Evolutionary conservation across 192 early-diverging fungal genomes (phyloP), one percentile per base, ranked within the genome.

Genomic region (Linnemannia zychae): DNA sequence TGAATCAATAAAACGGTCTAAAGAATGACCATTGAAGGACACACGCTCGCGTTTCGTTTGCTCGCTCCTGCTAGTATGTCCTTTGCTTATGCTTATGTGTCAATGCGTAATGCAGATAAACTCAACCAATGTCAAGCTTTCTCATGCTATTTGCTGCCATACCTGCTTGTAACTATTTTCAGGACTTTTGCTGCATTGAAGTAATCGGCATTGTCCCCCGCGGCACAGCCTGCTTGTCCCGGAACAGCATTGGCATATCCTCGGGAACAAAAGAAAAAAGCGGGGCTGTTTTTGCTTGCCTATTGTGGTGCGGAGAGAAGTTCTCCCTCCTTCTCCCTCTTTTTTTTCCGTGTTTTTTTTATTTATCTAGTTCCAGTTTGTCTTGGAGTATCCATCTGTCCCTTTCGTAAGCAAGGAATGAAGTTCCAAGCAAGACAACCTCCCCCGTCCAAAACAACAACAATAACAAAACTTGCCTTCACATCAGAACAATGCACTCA

Each of bases 11-110:
- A 69, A 69, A 11, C 18, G 34, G 67, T 40, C 67, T 40, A 37
- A 63, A 63, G 57, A 63, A 63, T 63, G 57, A 15, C 28, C 57
- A 63, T 31, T 63, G 57, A 63, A 63, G 57, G 57, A 63, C 28
- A 60, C 11, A n/a, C 28, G 9, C 40, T 44, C 40, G 40, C 40
- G n/a, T n/a, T n/a, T 44, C 40, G 40, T 44, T 44, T 44, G 9
- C 9, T 44, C 40, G 40, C 9, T 44, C 22, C 12, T 63, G 24
- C 28, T 63, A 24, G 24, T 24, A 63, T 63, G 57, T 12, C 28
- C 24, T 31, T n/a, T n/a, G n/a, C n/a, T n/a, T n/a, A n/a, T n/a
- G n/a, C n/a, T n/a, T n/a, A n/a, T n/a, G 24, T 11, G 57, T 12
- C 57, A 11, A 49, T 49, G 48, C 48, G 57, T 28, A 12, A 63